Conservation (phyloP, 2,329 filamentous ascomycete species). For the Fusarium sulawesiense region DNA sequence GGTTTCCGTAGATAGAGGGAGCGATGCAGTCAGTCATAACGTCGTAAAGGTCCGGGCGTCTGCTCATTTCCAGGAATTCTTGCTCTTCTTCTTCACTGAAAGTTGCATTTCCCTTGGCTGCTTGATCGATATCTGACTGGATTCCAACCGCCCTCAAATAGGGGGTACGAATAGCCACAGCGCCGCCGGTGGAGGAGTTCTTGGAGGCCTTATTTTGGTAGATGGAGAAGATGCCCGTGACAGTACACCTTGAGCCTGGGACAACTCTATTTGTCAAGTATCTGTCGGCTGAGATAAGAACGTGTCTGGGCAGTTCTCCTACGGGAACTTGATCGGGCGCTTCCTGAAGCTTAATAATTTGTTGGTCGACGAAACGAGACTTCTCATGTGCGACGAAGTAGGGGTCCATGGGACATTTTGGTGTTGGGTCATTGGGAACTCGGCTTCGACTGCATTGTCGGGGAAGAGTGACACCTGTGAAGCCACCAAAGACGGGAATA, state of each 20-base stretch:
- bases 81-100: constrained; percentile 98
- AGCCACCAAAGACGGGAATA: constrained; percentile 83
- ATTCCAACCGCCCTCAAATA: constrained; percentile 95
- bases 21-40: constrained; percentile 93
- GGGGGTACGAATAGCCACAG: constrained; percentile 94
- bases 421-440: constrained; percentile 72
- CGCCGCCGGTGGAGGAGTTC: constrained; percentile 76
- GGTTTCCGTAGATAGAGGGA: constrained; percentile 95
- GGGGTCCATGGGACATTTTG: constrained; percentile 90
- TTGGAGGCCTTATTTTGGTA: constrained; percentile 93
- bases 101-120: constrained; percentile 82
- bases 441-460: constrained; percentile 76
- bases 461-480: constrained; percentile 86
- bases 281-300: constrained; percentile 94
- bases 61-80: constrained; percentile 91
- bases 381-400: constrained; percentile 97
- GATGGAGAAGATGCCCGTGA: constrained; percentile 98
- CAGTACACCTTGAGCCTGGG: constrained; percentile 90
- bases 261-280: constrained; percentile 97
- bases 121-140: constrained; percentile 89
- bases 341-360: constrained; percentile 97
- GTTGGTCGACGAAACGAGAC: constrained; percentile 95
- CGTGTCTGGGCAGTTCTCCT: constrained; percentile 93
- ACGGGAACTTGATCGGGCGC: constrained; percentile 97
- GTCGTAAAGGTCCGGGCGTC: constrained; percentile 91